Evolutionary conservation across 495 filamentous ascomycete genomes (phyloP).

Genomic region (Lophium mytilinum): DNA sequence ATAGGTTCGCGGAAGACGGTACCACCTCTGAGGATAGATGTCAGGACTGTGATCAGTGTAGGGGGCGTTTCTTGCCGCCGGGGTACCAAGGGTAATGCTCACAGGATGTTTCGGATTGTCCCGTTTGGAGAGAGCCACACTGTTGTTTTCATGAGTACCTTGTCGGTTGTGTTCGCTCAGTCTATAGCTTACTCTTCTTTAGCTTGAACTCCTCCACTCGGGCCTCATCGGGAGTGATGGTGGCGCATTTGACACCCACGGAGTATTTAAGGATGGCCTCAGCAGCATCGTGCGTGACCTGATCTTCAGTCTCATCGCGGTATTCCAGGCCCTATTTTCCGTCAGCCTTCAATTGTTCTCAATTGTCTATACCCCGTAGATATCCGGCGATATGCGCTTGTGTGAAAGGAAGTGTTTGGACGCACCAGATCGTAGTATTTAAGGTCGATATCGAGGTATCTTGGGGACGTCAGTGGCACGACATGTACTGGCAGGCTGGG

Average conservation of each 20-base stretch:
- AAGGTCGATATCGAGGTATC: conserved; percentile 89
- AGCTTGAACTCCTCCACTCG: conserved; percentile 96
- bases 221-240: conserved; percentile 95
- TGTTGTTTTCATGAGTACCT: no score
- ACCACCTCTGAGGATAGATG: conserved; percentile 63
- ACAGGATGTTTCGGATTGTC: conserved; percentile 89
- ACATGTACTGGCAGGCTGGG: not conserved
- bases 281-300: conserved; percentile 88
- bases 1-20: conserved; percentile 99
- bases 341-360: conserved; percentile 4
- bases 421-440: conserved; percentile 93
- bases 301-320: conserved; percentile 89
- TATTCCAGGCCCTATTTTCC: conserved; percentile 66
- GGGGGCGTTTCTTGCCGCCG: no score
- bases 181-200: conserved; percentile 74
- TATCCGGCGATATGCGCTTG: not conserved
- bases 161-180: not conserved
- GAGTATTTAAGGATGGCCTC: conserved; percentile 98
- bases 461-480: conserved; percentile 19
- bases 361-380: not conserved
- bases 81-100: conserved; percentile 29
- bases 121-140: conserved; percentile 99
- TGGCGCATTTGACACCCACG: conserved; percentile 98
- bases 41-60: no score
- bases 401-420: not conserved